A percentile compares a stretch with the other conserved stretches of the same genome.
These are phyloP conservation scores for Samsoniella hepiali DNA, from an alignment of 2,329 filamentous ascomycete species.

Conservation along the genomic window DNA sequence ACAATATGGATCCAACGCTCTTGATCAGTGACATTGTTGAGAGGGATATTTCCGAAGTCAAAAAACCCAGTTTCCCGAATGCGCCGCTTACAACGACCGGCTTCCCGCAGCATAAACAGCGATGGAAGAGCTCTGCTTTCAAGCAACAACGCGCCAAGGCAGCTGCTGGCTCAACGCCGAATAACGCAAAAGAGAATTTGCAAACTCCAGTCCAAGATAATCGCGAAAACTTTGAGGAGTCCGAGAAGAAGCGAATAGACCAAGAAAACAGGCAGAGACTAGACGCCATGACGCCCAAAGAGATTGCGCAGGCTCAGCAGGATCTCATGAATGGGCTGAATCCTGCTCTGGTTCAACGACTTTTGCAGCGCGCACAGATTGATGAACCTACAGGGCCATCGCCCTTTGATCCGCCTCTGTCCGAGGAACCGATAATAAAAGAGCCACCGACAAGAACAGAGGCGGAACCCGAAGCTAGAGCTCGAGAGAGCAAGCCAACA, in stretches of 20 bases:
- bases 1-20: constrained; percentile 43
- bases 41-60: constrained; percentile 57
- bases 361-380: constrained; percentile 74
- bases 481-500: constrained; percentile 4
- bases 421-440: constrained; percentile 19
- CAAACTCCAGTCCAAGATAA: constrained; percentile 15
- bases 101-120: constrained; percentile 86
- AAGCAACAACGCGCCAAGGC: constrained; percentile 53
- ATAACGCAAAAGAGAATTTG: constrained; percentile 5
- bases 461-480: constrained; percentile 1
- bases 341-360: constrained; percentile 69
- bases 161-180: constrained; percentile 16
- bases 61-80: constrained; percentile 57
- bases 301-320: constrained; percentile 75
- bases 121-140: constrained; percentile 71
- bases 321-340: constrained; percentile 79
- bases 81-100: constrained; percentile 54
- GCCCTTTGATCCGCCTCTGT: constrained; percentile 39
- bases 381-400: constrained; percentile 54
- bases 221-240: constrained; percentile 35
- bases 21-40: constrained; percentile 78
- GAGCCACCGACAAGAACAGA: neutral
- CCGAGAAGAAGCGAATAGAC: constrained; percentile 72
- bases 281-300: constrained; percentile 72
- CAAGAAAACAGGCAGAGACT: constrained; percentile 75